phyloP scores from a whole-genome alignment of 306 rosid genomes.

The Nissolia schottii region DNA sequence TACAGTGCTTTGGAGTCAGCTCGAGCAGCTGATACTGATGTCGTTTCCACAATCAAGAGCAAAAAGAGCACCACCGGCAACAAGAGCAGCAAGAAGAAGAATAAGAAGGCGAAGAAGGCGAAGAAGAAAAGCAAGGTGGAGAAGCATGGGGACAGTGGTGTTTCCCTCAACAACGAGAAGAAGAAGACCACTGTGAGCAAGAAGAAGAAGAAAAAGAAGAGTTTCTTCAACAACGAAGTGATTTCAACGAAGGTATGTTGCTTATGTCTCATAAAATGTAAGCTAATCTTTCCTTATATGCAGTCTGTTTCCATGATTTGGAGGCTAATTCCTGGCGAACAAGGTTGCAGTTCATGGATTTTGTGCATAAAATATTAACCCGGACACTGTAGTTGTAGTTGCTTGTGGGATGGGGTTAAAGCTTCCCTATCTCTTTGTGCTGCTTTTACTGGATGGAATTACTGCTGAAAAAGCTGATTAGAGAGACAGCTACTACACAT shows the following conservation, averaged over 20 bases:
- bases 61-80: constrained; percentile 38
- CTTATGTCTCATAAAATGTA: constrained; percentile 46
- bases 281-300: constrained; percentile 6
- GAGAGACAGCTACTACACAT: constrained; percentile 34
- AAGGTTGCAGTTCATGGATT: not conserved
- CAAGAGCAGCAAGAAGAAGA: constrained; percentile 36
- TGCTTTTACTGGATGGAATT: constrained; percentile 52
- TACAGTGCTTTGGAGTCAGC: constrained; percentile 14
- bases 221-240: constrained; percentile 20
- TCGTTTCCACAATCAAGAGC: constrained; percentile 16
- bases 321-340: constrained; percentile 10
- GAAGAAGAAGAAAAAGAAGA: constrained; percentile 34
- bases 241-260: constrained; percentile 58
- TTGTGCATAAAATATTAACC: constrained; percentile 32
- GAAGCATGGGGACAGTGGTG: constrained; percentile 2
- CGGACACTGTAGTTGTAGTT: constrained; percentile 29
- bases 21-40: not conserved
- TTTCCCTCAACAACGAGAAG: constrained; percentile 24
- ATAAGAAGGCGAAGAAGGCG: constrained; percentile 17
- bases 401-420: constrained; percentile 29
- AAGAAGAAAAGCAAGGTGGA: constrained; percentile 39
- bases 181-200: constrained; percentile 32
- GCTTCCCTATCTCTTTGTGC: constrained; percentile 24
- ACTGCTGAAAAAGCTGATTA: constrained; percentile 62
- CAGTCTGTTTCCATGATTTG: constrained; percentile 9